Evolutionary conservation across 2,329 filamentous ascomycete genomes (phyloP), one percentile per base, ranked within the genome.

Genomic region (Chrysosporium queenslandicum): DNA sequence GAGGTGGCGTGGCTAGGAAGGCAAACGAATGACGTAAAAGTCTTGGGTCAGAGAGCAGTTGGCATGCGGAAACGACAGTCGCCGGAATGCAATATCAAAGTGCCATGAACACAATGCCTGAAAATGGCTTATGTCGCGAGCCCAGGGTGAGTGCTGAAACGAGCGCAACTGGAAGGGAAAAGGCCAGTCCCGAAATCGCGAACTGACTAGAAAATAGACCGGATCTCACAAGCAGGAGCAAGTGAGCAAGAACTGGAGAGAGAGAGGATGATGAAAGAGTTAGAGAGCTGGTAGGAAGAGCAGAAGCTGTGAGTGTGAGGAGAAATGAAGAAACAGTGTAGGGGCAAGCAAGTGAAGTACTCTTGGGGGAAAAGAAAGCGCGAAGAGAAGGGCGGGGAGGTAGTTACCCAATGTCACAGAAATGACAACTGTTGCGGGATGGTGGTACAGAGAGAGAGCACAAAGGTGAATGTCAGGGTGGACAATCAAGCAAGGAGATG

Each of bases 381-480:
- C 40, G 49, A 51, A 45, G 49, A 51, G 5, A 37, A 51, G 40
- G 40, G 49, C 29, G 49, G 49, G 49, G 49, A 51, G 49, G 30
- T 21, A 51, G 49, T 51, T 51, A 51, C 49, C 49, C 49, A 51
- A 51, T 18, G 49, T 51, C 49, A 43, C 49, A 32, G 49, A 45
- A 27, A 20, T 51, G 49, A 50, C 39, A 39, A 45, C 40, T 30
- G 49, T 51, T 51, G 49, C 40, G 27, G 49, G 40, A 36, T 50
- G 47, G 45, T 48, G 30, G 41, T 42, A 53, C 45, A 49, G 29
- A 27, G 14, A 40, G 41, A 54, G 46, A 40, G 41, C 49, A 49
- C 52, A 42, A 36, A 40, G 43, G 29, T 42, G 42, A 52, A 21
- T 9, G n/a, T 18, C 32, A 41, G 37, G 43, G 30, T 16, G 37